These are phyloP conservation scores for Diaporthe citriasiana DNA, from an alignment of 2,329 filamentous ascomycete species.

Conservation along the genomic window DNA sequence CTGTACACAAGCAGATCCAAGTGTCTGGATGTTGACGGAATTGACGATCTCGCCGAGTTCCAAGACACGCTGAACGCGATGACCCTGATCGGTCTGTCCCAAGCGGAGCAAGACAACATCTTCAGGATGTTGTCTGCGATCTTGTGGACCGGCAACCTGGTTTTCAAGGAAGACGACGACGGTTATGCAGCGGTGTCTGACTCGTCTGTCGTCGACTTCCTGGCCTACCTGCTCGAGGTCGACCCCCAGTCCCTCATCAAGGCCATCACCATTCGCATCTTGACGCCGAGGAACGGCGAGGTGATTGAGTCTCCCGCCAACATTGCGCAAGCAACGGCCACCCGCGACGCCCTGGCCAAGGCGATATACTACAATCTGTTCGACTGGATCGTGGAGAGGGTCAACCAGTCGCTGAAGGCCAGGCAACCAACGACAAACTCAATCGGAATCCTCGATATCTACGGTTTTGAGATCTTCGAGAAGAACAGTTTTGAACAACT, in stretches of 20 bases:
- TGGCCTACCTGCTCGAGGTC: slow-evolving; percentile 93
- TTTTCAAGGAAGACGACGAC: slow-evolving; percentile 89
- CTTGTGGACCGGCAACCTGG: slow-evolving; percentile 94
- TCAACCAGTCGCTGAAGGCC: slow-evolving; percentile 90
- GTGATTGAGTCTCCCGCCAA: slow-evolving; percentile 85
- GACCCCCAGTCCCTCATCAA: slow-evolving; percentile 84
- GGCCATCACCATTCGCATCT: slow-evolving; percentile 88
- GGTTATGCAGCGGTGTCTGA: slow-evolving; percentile 91
- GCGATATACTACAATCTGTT: slow-evolving; percentile 98
- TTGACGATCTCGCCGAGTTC: slow-evolving; percentile 92
- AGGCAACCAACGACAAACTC: slow-evolving; percentile 82
- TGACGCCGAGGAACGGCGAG: slow-evolving; percentile 77
- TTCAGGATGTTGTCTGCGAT: slow-evolving; percentile 95
- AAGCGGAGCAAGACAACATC: slow-evolving; percentile 93
- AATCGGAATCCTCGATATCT: slow-evolving; percentile 98
- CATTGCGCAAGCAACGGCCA: slow-evolving; percentile 85
- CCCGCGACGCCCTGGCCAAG: slow-evolving; percentile 91
- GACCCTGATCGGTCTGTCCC: slow-evolving; percentile 90
- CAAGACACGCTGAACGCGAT: slow-evolving; percentile 93
- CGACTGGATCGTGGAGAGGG: slow-evolving; percentile 95
- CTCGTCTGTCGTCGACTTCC: slow-evolving; percentile 92
- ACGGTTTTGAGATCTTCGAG: slow-evolving; percentile 99
- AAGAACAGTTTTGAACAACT: slow-evolving; percentile 99
- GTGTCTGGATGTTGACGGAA: slow-evolving; percentile 93
- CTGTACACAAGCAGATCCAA: slow-evolving; percentile 94